Evolutionary conservation across 179 eudicot genomes (phyloP).

Genomic region (Beta macrorhiza): DNA sequence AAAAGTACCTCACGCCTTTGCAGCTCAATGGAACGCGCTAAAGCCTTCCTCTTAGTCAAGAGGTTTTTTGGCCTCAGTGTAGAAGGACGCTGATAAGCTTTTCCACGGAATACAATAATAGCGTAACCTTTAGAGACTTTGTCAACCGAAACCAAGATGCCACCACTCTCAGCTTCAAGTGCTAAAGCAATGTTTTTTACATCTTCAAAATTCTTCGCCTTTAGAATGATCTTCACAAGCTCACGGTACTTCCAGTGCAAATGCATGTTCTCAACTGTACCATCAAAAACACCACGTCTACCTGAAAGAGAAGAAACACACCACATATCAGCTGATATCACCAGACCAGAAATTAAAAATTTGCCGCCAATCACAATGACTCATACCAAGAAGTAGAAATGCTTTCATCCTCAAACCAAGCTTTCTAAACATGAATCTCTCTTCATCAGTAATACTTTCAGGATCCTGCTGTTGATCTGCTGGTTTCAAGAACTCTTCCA

Average conservation of each 20-base stretch:
- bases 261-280: slow-evolving; percentile 99
- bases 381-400: slow-evolving; percentile 82
- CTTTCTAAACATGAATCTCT: slow-evolving; percentile 88
- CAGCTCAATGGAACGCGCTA: slow-evolving; percentile 95
- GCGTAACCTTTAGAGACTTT: slow-evolving; percentile 95
- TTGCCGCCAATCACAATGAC: background rate
- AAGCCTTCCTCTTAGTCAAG: slow-evolving; percentile 85
- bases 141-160: slow-evolving; percentile 86
- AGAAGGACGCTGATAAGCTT: slow-evolving; percentile 74
- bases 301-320: slow-evolving; percentile 37
- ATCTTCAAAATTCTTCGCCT: slow-evolving; percentile 66
- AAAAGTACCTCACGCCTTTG: slow-evolving; percentile 84
- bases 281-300: slow-evolving; percentile 93
- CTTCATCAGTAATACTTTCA: slow-evolving; percentile 86
- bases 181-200: slow-evolving; percentile 73
- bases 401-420: slow-evolving; percentile 92
- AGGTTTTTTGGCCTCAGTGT: slow-evolving; percentile 83
- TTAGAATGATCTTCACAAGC: slow-evolving; percentile 82
- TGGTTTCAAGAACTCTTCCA: slow-evolving; percentile 72
- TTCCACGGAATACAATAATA: slow-evolving; percentile 78
- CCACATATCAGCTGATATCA: slow-evolving; percentile 16
- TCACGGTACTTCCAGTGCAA: slow-evolving; percentile 99
- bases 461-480: slow-evolving; percentile 64
- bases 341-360: slow-evolving; percentile 17
- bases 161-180: slow-evolving; percentile 97